These are phyloP conservation scores for Chaetomium fimeti DNA, from an alignment of 495 filamentous ascomycete species.

Conservation along the genomic window DNA sequence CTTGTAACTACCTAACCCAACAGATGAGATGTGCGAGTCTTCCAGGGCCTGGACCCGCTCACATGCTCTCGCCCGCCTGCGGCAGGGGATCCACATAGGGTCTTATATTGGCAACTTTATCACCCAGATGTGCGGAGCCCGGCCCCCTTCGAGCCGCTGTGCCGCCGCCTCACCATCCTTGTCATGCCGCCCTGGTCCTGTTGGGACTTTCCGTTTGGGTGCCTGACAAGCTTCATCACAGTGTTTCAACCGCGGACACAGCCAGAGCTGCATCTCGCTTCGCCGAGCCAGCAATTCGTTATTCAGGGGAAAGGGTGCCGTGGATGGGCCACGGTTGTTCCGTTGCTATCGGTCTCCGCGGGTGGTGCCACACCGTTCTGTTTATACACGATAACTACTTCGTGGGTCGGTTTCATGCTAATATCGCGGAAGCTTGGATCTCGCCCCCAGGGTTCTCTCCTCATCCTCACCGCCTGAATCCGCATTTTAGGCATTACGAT, in stretches of 20 bases:
- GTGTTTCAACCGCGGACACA: neutral
- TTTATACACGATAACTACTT: neutral
- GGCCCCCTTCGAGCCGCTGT: neutral
- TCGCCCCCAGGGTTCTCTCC: neutral
- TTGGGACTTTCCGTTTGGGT: neutral
- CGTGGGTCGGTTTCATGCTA: neutral
- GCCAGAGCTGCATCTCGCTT: neutral
- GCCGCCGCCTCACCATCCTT: slow-evolving; percentile 8
- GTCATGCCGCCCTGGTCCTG: neutral
- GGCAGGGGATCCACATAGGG: slow-evolving; percentile 7
- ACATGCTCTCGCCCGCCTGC: neutral
- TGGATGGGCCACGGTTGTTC: neutral
- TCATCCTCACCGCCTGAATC: neutral
- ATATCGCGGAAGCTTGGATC: neutral
- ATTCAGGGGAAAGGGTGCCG: neutral
- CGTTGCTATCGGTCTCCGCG: neutral
- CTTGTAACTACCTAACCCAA: too few relatives aligned
- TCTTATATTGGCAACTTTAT: slow-evolving; percentile 10
- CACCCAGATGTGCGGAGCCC: neutral
- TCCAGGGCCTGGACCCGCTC: slow-evolving; percentile 6
- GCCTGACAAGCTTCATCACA: neutral
- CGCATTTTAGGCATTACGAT: neutral
- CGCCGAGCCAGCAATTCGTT: neutral
- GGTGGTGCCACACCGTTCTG: neutral
- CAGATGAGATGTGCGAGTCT: neutral